Conservation (phyloP, 345 rosid genomes). For the Sonneratia caseolaris region DNA sequence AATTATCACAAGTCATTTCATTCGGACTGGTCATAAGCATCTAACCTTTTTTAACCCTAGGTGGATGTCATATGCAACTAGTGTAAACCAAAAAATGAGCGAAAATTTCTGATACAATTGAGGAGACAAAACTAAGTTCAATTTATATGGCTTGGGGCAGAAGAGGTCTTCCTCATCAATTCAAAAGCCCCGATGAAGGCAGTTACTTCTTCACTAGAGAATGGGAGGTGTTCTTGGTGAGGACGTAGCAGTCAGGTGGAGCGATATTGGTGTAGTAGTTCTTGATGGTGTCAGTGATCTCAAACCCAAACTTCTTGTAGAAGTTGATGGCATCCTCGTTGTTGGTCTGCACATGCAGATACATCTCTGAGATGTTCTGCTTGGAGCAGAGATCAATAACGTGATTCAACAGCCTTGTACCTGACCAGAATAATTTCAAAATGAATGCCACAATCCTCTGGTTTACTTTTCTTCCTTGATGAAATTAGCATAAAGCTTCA, state of each 20-base stretch:
- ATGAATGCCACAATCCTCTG: neutral
- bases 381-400: slow-evolving; percentile 67
- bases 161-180: neutral
- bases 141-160: neutral
- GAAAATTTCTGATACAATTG: neutral
- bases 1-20: neutral
- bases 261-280: slow-evolving; percentile 75
- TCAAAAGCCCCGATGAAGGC: neutral
- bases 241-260: slow-evolving; percentile 80
- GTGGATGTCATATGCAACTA: neutral
- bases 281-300: slow-evolving; percentile 71
- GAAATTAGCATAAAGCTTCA: neutral
- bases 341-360: slow-evolving; percentile 96
- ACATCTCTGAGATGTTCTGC: slow-evolving; percentile 68
- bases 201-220: slow-evolving; percentile 46
- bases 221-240: slow-evolving; percentile 49
- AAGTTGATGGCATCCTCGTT: slow-evolving; percentile 93
- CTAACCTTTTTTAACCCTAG: no score
- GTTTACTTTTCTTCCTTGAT: neutral
- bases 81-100: neutral
- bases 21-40: neutral
- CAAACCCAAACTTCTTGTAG: slow-evolving; percentile 88
- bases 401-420: slow-evolving; percentile 77
- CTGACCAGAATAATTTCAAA: slow-evolving; percentile 30
- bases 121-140: neutral